phyloP scores from a whole-genome alignment of 305 asterid species.

The Solanum hybrid region DNA sequence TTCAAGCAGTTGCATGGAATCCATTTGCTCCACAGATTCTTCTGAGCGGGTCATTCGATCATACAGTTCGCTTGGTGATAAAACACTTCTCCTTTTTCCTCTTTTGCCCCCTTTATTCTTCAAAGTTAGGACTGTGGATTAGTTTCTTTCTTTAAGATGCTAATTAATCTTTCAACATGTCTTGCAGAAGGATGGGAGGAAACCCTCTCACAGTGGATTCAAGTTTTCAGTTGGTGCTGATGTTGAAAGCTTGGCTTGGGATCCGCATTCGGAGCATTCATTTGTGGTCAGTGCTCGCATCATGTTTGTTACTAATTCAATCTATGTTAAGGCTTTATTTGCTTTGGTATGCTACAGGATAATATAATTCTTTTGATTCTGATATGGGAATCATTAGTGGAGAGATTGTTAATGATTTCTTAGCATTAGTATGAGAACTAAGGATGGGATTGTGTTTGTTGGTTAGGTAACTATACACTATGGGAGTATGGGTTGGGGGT shows the following conservation, averaged over 20 bases:
- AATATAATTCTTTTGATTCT: background rate
- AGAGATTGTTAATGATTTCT: background rate
- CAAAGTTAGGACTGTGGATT: background rate
- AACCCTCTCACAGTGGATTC: constrained; percentile 52
- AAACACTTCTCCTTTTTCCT: background rate
- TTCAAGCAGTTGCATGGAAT: constrained; percentile 97
- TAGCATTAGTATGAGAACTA: background rate
- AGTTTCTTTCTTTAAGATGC: background rate
- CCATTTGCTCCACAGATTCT: constrained; percentile 63
- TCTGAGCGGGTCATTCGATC: constrained; percentile 94
- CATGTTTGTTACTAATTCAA: background rate
- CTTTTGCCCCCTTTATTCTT: background rate
- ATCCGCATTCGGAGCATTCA: constrained; percentile 67
- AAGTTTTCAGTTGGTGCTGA: constrained; percentile 68
- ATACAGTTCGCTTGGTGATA: constrained; percentile 62
- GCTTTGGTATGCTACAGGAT: background rate
- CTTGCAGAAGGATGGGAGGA: constrained; percentile 67
- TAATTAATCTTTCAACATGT: constrained; percentile 10
- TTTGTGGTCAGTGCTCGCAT: constrained; percentile 54
- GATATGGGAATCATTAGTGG: background rate
- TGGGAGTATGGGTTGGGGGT: background rate
- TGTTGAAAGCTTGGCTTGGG: constrained; percentile 92
- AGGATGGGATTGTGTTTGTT: background rate
- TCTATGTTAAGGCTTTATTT: background rate
- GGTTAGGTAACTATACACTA: background rate